These are phyloP conservation scores for Fallopia convolvulus DNA, from an alignment of 148 eudicot genomes.

Conservation along the genomic window DNA sequence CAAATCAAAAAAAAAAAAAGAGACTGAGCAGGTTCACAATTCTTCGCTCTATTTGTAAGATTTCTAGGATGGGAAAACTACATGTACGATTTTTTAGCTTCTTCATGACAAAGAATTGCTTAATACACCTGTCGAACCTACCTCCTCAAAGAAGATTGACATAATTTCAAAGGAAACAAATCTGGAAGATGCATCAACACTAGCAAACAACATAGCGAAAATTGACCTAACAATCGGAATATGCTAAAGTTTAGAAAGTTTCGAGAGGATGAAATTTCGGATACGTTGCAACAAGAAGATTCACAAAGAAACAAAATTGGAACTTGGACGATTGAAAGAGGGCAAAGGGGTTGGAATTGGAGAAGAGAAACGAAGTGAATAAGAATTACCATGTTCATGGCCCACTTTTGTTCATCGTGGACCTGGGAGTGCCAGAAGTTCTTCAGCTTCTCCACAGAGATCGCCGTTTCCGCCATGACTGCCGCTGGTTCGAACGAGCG, in stretches of 20 bases:
- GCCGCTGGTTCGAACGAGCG: constrained; percentile 7
- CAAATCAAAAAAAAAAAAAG: no score
- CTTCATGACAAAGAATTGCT: neutral
- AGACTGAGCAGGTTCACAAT: neutral
- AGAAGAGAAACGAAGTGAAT: neutral
- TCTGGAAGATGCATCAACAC: neutral
- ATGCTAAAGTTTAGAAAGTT: neutral
- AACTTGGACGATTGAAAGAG: neutral
- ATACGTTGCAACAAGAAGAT: neutral
- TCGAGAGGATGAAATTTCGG: neutral
- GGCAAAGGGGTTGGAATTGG: neutral
- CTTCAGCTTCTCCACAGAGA: constrained; percentile 36
- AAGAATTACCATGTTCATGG: constrained; percentile 31
- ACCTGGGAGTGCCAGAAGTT: constrained; percentile 31
- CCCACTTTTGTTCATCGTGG: constrained; percentile 36
- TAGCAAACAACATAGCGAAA: neutral
- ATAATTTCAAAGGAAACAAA: neutral
- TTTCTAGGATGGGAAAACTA: neutral
- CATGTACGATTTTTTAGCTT: neutral
- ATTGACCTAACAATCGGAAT: neutral
- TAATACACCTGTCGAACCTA: neutral
- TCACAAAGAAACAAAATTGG: neutral
- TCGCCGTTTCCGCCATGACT: constrained; percentile 28
- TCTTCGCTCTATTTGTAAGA: neutral
- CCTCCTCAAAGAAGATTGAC: neutral